Evolutionary conservation across 129 eudicot genomes (phyloP), one percentile per base, ranked within the genome.

Genomic region (Calendula officinalis): DNA sequence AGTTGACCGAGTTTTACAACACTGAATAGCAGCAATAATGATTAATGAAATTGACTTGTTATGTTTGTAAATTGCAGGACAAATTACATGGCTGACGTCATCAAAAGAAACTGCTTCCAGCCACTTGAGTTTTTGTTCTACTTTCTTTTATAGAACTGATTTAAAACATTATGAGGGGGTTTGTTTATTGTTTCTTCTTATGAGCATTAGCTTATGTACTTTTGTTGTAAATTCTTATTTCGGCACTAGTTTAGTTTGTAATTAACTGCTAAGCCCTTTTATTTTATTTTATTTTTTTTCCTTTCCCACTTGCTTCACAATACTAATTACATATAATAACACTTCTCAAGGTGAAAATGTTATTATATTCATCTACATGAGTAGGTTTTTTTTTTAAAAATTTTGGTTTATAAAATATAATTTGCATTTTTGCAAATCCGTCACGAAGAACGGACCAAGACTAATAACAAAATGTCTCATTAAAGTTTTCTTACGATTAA

Each of bases 151-250:
- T 4, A 35, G 55, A 54, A 67, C 54, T 5, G 49, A 41, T 34
- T 67, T n/a, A n/a, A 50, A 47, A 50, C 16, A 16, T 65, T 51
- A 10, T 39, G 69, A 41, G 56, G 56, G 35, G 34, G 14, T 50
- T 50, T 0, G 33, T 11, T 5, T 1, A 6, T 51, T 51, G 11
- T 61, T 47, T 59, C 56, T 48, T 15, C 15, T 47, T 33, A 10
- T 44, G 56, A 44, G 66, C 32, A 45, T 57, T 27, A 36, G 17
- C 68, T 48, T 43, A 70, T 48, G 35, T 48, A 54, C 53, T 50
- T 7, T 60, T 62, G 62, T 71, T 71, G 69, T 71, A 71, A 54
- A 71, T 50, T 39, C 5, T 33, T 71, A 61, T 50, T 41, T 61
- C 6, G 63, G 76, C 56, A 51, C 61, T 55, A 35, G 60, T 32